Evolutionary conservation across 1,284 basidiomycete species (phyloP).

Genomic region (Cryptococcus sp.): DNA sequence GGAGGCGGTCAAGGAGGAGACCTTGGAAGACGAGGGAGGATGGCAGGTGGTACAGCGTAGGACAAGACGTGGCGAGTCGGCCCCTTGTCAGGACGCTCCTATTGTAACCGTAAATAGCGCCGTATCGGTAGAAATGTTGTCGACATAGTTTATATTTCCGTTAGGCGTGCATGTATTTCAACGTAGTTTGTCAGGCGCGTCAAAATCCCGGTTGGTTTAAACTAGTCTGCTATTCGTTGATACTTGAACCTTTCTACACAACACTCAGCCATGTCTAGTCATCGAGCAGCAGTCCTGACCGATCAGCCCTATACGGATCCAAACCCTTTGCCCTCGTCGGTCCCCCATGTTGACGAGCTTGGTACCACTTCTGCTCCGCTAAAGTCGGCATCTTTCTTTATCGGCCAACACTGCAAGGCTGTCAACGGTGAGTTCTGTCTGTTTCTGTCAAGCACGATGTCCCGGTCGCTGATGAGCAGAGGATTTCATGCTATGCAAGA

Average conservation of each 20-base stretch:
- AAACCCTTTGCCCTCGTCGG: slow-evolving; percentile 64
- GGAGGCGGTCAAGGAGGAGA: slow-evolving; percentile 25
- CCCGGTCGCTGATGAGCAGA: slow-evolving; percentile 53
- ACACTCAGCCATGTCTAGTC: slow-evolving; percentile 11
- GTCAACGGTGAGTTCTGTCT: slow-evolving; percentile 75
- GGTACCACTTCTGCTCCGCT: slow-evolving; percentile 89
- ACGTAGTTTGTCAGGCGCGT: too few relatives aligned
- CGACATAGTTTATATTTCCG: too few relatives aligned
- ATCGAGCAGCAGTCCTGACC: slow-evolving; percentile 29
- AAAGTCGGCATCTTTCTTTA: slow-evolving; percentile 96
- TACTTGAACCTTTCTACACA: background rate
- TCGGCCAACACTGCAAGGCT: slow-evolving; percentile 91
- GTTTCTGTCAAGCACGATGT: background rate
- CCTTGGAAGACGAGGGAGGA: slow-evolving; percentile 18
- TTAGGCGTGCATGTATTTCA: too few relatives aligned
- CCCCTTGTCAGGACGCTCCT: slow-evolving; percentile 4
- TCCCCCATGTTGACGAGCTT: slow-evolving; percentile 85
- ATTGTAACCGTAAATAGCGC: too few relatives aligned
- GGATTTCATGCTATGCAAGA: slow-evolving; percentile 99
- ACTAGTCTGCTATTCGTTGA: too few relatives aligned
- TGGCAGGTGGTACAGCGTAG: slow-evolving; percentile 23
- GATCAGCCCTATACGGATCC: slow-evolving; percentile 60
- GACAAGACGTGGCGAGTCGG: slow-evolving; percentile 9
- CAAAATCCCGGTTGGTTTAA: too few relatives aligned
- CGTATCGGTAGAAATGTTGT: too few relatives aligned